Evolutionary conservation across 1,284 basidiomycete species (phyloP), one percentile per base, ranked within the genome.

Genomic region (Irpex sp.): DNA sequence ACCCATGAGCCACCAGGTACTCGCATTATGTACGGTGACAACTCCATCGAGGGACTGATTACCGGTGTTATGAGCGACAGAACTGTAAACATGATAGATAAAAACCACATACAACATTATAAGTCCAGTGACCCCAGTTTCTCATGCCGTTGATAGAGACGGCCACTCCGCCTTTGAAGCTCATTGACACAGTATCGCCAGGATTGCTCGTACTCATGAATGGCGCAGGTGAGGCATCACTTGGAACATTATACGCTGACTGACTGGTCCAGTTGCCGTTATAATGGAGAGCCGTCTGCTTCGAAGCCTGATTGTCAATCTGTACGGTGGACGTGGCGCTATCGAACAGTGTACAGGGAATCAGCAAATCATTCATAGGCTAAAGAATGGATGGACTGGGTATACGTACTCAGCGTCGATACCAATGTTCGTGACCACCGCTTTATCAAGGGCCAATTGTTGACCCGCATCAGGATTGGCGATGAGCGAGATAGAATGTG

Each of bases 101-200:
- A 33, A 33, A 7, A 7, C 5, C 21, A 58, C 62, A 7, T 55
- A 63, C 62, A 14, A 63, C 59, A 33, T 63, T 63, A 51, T 63
- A 63, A 23, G 58, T 60, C 62, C 62, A 63, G 45, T 63, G 62
- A 0, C 62, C 62, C 58, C 58, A 63, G 37, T 63, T 60, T 7
- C 62, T 58, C 5, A 53, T 18, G 7, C 53, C 58, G 23, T 63
- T 60, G 48, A 60, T 53, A 5, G 58, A 55, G 14, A 63, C 56
- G 14, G 62, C 62, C 8, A 60, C 58, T 7, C 53, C 62, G 16
- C 56, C 59, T 19, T 55, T 52, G 62, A 63, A 60, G 28, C 52
- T 60, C 23, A 60, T 14, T 10, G 62, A 54, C 37, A 60, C 62
- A 4, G 58, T 57, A 19, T 54, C 59, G 7, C 48, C 21, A 2